phyloP scores from a whole-genome alignment of 768 basidiomycete species.

The Mrakia frigida region DNA sequence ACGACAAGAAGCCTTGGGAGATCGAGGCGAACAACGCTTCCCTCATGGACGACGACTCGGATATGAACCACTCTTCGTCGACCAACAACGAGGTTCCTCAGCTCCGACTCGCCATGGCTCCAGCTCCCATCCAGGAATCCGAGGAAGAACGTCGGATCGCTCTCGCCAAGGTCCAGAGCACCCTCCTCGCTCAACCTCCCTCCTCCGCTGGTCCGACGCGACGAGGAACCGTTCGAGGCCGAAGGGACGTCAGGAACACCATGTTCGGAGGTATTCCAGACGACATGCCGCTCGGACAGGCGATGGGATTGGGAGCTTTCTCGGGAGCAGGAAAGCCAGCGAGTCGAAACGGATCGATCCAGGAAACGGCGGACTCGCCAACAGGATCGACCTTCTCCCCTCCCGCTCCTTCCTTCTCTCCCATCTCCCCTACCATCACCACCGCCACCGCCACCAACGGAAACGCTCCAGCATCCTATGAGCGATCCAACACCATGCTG shows the following conservation, averaged over 20 bases:
- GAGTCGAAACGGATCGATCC: conserved; percentile 19
- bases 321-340: conserved; percentile 17
- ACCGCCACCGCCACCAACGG: conserved; percentile 27
- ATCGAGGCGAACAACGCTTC: conserved; percentile 8
- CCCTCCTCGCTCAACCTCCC: conserved; percentile 39
- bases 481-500: conserved; percentile 36
- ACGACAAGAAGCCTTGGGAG: conserved; percentile 45
- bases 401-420: conserved; percentile 23
- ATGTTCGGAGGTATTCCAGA: conserved; percentile 41
- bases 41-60: conserved; percentile 38
- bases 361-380: conserved; percentile 21
- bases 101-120: conserved; percentile 42
- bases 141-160: conserved; percentile 45
- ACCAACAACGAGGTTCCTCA: conserved; percentile 13
- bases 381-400: conserved; percentile 15
- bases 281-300: conserved; percentile 38
- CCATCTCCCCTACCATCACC: conserved; percentile 34
- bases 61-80: conserved; percentile 32
- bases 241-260: conserved; percentile 46
- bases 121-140: conserved; percentile 43
- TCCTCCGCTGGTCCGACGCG: conserved; percentile 34
- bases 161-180: conserved; percentile 43
- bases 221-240: conserved; percentile 43
- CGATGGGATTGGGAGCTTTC: conserved; percentile 27
- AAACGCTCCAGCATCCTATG: not conserved